Conservation (phyloP, 768 basidiomycete genomes). For the Pleurotus giganteus region DNA sequence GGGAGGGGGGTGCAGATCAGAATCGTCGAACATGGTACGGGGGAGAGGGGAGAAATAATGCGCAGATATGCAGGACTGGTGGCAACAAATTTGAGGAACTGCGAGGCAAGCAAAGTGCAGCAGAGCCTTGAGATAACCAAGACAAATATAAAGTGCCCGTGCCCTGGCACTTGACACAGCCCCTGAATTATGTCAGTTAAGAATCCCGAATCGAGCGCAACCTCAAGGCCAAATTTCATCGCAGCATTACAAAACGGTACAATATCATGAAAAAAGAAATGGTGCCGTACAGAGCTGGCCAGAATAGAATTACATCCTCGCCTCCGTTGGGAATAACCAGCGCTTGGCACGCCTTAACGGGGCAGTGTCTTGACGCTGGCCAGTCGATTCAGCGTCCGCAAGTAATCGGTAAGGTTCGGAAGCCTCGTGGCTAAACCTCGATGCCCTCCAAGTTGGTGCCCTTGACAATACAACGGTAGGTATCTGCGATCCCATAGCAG, state of each 20-base stretch:
- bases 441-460: constrained; percentile 86
- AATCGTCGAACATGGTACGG: constrained; percentile 19
- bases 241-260: no score
- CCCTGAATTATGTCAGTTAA: neutral
- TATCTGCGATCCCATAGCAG: neutral
- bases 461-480: constrained; percentile 31
- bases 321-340: no score
- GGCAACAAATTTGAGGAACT: neutral
- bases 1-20: constrained; percentile 32
- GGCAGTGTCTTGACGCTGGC: no score
- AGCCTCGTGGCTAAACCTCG: constrained; percentile 50
- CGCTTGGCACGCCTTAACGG: no score
- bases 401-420: neutral
- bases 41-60: neutral
- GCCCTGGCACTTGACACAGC: constrained; percentile 9
- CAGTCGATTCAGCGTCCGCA: no score
- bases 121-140: constrained; percentile 6
- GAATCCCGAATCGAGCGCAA: constrained; percentile 4
- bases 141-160: neutral
- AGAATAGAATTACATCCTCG: no score
- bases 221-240: neutral
- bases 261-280: no score
- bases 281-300: no score
- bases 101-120: neutral
- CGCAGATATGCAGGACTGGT: neutral